phyloP scores from a whole-genome alignment of 306 rosid species.

The Crotalaria pallida region DNA sequence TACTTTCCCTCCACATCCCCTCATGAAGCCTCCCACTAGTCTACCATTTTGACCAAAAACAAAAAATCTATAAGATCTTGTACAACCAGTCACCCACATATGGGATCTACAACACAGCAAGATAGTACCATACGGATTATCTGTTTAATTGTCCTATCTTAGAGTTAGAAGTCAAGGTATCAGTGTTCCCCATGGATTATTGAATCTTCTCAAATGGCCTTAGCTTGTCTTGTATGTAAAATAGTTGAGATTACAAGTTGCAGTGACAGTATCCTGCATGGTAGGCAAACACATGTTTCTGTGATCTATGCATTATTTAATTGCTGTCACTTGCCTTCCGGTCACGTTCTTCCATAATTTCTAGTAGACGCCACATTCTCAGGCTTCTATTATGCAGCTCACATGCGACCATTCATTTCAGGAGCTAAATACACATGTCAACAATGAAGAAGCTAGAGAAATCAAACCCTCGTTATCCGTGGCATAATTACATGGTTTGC shows the following conservation, averaged over 20 bases:
- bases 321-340: not conserved
- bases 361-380: constrained; percentile 9
- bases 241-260: not conserved
- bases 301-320: not conserved
- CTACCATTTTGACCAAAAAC: too few relatives aligned
- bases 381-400: constrained; percentile 12
- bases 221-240: not conserved
- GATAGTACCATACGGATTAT: not conserved
- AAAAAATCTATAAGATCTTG: not conserved
- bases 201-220: not conserved
- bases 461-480: constrained; percentile 12
- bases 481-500: not conserved
- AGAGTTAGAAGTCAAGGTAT: not conserved
- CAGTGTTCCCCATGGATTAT: not conserved
- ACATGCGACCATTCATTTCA: constrained; percentile 26
- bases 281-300: not conserved
- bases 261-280: not conserved
- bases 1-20: too few relatives aligned
- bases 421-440: not conserved
- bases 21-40: too few relatives aligned
- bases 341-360: constrained; percentile 7
- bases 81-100: not conserved
- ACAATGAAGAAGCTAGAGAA: not conserved
- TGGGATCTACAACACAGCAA: not conserved
- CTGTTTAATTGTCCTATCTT: not conserved